Conservation (phyloP, 495 filamentous ascomycete genomes). For the Chaetomium tenue region DNA sequence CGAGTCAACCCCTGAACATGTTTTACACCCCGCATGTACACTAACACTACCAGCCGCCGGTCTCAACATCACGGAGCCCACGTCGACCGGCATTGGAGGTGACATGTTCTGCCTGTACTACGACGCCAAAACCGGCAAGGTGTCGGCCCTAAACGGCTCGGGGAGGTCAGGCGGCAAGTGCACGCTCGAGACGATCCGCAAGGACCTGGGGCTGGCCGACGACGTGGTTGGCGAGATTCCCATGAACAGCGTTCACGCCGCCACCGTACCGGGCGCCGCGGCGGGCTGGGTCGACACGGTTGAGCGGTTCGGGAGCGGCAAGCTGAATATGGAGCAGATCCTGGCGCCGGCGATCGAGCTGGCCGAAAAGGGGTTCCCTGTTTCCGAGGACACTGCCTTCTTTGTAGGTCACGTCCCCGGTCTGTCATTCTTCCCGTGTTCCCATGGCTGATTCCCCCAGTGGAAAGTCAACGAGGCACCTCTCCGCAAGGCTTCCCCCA, state of each 20-base stretch:
- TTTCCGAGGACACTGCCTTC: constrained; percentile 71
- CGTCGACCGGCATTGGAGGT: constrained; percentile 93
- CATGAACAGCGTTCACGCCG: constrained; percentile 71
- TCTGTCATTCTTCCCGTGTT: neutral
- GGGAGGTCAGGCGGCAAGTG: constrained; percentile 71
- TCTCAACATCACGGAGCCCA: constrained; percentile 90
- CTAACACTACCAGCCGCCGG: constrained; percentile 59
- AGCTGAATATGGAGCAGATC: constrained; percentile 72
- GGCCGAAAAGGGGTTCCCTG: constrained; percentile 85
- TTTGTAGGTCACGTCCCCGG: constrained; percentile 55
- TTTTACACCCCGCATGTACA: too few relatives aligned
- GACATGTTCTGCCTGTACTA: constrained; percentile 99
- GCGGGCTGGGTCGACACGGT: constrained; percentile 93
- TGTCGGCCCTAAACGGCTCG: constrained; percentile 86
- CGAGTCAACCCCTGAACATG: neutral
- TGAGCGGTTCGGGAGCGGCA: constrained; percentile 89
- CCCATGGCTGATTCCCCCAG: constrained; percentile 40
- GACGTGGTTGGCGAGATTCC: constrained; percentile 65
- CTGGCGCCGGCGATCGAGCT: constrained; percentile 80
- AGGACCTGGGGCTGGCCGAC: constrained; percentile 64
- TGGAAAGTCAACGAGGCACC: constrained; percentile 62
- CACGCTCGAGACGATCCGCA: constrained; percentile 66
- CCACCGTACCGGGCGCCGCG: constrained; percentile 84
- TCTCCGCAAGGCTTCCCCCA: constrained; percentile 73
- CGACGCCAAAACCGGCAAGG: constrained; percentile 72